These are phyloP conservation scores for Phytophthora sansomeana DNA, from an alignment of 352 stramenopile genomes.

Conservation along the genomic window DNA sequence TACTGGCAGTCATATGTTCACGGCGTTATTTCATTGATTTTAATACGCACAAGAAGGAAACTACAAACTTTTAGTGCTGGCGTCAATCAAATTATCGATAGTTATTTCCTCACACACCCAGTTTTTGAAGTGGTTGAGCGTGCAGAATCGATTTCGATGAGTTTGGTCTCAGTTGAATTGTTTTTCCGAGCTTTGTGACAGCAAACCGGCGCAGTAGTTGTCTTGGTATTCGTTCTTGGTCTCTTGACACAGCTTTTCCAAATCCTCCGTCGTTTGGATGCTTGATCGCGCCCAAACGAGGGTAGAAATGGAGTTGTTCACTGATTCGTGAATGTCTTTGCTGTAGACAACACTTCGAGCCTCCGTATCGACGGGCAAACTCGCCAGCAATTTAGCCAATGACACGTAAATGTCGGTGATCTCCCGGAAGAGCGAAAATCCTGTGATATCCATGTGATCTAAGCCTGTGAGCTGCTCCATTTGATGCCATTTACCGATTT, in stretches of 20 bases:
- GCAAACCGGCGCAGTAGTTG: constrained; percentile 8
- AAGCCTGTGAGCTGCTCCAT: constrained; percentile 41
- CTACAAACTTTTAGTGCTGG: no score
- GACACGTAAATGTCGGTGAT: constrained; percentile 43
- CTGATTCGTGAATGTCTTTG: constrained; percentile 4
- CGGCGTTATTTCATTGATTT: no score
- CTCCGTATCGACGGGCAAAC: constrained; percentile 24
- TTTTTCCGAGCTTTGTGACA: not conserved
- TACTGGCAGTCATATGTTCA: no score
- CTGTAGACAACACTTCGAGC: constrained; percentile 6
- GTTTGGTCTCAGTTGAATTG: not conserved
- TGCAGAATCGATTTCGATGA: not conserved
- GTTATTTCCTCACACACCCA: not conserved
- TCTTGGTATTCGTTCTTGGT: not conserved
- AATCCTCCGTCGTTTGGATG: constrained; percentile 6
- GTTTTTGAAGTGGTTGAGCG: not conserved
- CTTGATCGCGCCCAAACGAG: constrained; percentile 8
- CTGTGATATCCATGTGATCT: constrained; percentile 50
- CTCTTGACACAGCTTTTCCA: constrained; percentile 5
- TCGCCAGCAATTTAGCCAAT: constrained; percentile 35
- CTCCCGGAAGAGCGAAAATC: constrained; percentile 42
- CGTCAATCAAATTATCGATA: no score
- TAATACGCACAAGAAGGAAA: no score
- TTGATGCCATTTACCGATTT: constrained; percentile 45
- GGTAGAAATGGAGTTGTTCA: constrained; percentile 10